Evolutionary conservation across 148 eudicot species (phyloP).

Genomic region (Rhododendron griersonianum): DNA sequence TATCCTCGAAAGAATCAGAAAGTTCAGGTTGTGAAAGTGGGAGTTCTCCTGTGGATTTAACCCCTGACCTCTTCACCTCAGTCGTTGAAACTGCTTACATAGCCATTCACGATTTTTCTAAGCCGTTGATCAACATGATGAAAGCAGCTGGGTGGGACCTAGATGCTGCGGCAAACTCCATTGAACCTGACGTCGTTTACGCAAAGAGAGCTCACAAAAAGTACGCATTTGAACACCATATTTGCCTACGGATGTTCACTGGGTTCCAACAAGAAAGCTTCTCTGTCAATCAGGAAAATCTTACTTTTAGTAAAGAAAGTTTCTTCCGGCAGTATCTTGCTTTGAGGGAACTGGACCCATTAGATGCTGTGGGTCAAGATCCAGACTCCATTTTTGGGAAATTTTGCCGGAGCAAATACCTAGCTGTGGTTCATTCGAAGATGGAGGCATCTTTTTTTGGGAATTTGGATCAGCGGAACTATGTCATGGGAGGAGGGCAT

Average conservation of each 20-base stretch:
- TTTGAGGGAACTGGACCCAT: slow-evolving; percentile 76
- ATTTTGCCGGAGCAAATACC: slow-evolving; percentile 81
- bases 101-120: slow-evolving; percentile 94
- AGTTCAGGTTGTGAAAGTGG: slow-evolving; percentile 49
- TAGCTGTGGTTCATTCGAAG: slow-evolving; percentile 68
- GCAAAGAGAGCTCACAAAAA: slow-evolving; percentile 93
- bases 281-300: slow-evolving; percentile 53
- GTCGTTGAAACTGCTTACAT: slow-evolving; percentile 68
- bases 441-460: slow-evolving; percentile 96
- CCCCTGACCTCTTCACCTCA: slow-evolving; percentile 73
- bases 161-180: slow-evolving; percentile 90
- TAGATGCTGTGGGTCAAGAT: slow-evolving; percentile 78
- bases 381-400: slow-evolving; percentile 82
- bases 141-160: slow-evolving; percentile 99
- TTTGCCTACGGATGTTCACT: slow-evolving; percentile 78
- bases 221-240: slow-evolving; percentile 85
- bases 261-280: slow-evolving; percentile 78
- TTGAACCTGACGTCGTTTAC: slow-evolving; percentile 64
- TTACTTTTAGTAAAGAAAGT: slow-evolving; percentile 41
- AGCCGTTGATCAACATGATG: slow-evolving; percentile 98
- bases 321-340: slow-evolving; percentile 82
- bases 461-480: slow-evolving; percentile 85
- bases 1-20: slow-evolving; percentile 73
- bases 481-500: slow-evolving; percentile 84
- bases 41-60: slow-evolving; percentile 48